A percentile compares a stretch with the other conserved stretches of the same genome.
phyloP scores from a whole-genome alignment of 2,329 filamentous ascomycete species.

The Exophiala phaeomuriformis region DNA sequence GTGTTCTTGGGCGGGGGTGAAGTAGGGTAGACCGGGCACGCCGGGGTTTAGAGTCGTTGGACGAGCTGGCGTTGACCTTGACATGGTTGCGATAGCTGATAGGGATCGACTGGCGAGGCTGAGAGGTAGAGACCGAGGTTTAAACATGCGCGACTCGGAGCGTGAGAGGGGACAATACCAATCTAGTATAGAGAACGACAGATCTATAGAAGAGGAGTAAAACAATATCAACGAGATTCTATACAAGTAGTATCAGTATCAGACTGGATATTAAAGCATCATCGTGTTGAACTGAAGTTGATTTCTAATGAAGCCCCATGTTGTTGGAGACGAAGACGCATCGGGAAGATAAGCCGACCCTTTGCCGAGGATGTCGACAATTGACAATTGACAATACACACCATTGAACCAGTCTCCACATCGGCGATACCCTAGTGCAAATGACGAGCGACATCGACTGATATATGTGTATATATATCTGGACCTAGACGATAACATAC shows the following conservation, averaged over 20 bases:
- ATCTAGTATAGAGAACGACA: too few species aligned
- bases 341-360: neutral
- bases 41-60: constrained; percentile 13
- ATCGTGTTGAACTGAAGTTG: neutral
- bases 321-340: constrained; percentile 1
- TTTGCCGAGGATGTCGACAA: constrained; percentile 3
- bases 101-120: too few species aligned
- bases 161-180: too few species aligned
- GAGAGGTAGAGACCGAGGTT: too few species aligned
- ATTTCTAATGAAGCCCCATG: constrained; percentile 8
- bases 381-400: neutral
- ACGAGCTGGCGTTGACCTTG: neutral
- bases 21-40: constrained; percentile 25
- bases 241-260: too few species aligned
- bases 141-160: too few species aligned
- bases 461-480: too few species aligned
- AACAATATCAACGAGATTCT: too few species aligned
- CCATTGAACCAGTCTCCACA: neutral
- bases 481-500: too few species aligned
- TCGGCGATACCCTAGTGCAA: neutral
- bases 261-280: too few species aligned
- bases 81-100: constrained; percentile 4
- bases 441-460: neutral
- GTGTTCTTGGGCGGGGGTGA: constrained; percentile 21
- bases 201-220: too few species aligned